Conservation (phyloP, 305 asterid species). For the Andrographis paniculata region DNA sequence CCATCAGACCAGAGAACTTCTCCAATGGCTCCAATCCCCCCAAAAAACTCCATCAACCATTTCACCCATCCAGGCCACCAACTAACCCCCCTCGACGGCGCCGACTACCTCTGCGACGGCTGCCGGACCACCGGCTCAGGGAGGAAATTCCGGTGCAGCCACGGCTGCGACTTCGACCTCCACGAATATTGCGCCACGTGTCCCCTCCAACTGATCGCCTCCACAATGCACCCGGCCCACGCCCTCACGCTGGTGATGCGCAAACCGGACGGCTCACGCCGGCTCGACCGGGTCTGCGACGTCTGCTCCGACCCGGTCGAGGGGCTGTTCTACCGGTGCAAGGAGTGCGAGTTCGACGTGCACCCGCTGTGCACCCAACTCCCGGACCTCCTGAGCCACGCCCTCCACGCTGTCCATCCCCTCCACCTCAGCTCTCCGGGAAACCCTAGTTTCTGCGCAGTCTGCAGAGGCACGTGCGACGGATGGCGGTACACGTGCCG, state of each 20-base stretch:
- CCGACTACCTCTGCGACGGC: constrained; percentile 21
- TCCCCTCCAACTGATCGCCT: constrained; percentile 22
- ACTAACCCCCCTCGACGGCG: constrained; percentile 3
- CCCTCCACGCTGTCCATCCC: constrained; percentile 31
- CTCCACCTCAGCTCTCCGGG: constrained; percentile 16
- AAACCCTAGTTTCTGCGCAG: constrained; percentile 12
- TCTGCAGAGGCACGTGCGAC: constrained; percentile 21
- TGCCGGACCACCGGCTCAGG: constrained; percentile 39
- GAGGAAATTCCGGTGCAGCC: constrained; percentile 27
- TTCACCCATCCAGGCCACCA: constrained; percentile 31
- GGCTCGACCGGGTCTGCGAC: constrained; percentile 21
- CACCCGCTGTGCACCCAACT: constrained; percentile 41
- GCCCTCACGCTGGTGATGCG: constrained; percentile 24
- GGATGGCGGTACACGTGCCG: constrained; percentile 38
- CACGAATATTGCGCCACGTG: constrained; percentile 46
- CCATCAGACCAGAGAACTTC: too few relatives aligned
- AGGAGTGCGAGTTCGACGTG: constrained; percentile 28
- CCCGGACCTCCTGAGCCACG: constrained; percentile 30
- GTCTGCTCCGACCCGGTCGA: constrained; percentile 30
- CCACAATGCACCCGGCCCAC: constrained; percentile 32
- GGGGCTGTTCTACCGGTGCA: constrained; percentile 35
- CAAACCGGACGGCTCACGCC: constrained; percentile 15
- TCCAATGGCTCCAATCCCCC: constrained; percentile 25
- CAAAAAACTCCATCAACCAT: constrained; percentile 17
- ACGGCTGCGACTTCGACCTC: constrained; percentile 33